Percentiles rank a stretch among this genome's conserved stretches.
phyloP scores from a whole-genome alignment of 306 rosid genomes.

The Boehmeria nivea region DNA sequence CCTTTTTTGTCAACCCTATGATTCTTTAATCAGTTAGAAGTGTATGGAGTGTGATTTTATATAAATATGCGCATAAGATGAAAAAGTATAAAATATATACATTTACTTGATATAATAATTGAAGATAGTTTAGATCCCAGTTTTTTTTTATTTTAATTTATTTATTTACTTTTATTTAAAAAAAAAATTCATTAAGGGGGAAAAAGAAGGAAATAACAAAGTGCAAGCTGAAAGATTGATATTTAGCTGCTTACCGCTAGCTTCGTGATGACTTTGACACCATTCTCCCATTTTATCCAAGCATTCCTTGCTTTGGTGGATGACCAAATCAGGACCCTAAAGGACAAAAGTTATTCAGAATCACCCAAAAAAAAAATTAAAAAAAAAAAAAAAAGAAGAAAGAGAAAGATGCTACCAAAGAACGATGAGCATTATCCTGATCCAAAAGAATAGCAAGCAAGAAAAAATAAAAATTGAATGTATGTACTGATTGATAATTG shows the following conservation, averaged over 20 bases:
- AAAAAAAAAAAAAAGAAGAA: neutral
- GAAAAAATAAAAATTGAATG: too few species aligned
- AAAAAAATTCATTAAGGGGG: too few species aligned
- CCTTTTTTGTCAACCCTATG: constrained; percentile 71
- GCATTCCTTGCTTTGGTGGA: constrained; percentile 79
- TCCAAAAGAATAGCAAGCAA: too few species aligned
- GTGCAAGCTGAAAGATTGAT: constrained; percentile 14
- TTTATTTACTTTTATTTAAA: too few species aligned
- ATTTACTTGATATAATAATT: too few species aligned
- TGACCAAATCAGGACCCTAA: constrained; percentile 96
- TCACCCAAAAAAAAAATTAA: neutral
- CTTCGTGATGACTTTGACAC: constrained; percentile 89
- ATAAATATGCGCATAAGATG: neutral
- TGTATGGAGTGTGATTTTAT: neutral
- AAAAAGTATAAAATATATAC: constrained; percentile 1
- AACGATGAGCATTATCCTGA: too few species aligned
- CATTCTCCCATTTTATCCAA: constrained; percentile 92
- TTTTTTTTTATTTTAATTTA: too few species aligned
- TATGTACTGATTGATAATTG: too few species aligned
- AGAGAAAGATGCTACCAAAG: too few species aligned
- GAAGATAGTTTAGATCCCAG: too few species aligned
- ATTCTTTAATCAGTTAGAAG: constrained; percentile 17
- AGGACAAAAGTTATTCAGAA: constrained; percentile 21
- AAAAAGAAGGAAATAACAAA: constrained; percentile 1
- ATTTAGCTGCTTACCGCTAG: constrained; percentile 67